Evolutionary conservation across 768 basidiomycete species (phyloP).

Genomic region (Trametes sanguinea): DNA sequence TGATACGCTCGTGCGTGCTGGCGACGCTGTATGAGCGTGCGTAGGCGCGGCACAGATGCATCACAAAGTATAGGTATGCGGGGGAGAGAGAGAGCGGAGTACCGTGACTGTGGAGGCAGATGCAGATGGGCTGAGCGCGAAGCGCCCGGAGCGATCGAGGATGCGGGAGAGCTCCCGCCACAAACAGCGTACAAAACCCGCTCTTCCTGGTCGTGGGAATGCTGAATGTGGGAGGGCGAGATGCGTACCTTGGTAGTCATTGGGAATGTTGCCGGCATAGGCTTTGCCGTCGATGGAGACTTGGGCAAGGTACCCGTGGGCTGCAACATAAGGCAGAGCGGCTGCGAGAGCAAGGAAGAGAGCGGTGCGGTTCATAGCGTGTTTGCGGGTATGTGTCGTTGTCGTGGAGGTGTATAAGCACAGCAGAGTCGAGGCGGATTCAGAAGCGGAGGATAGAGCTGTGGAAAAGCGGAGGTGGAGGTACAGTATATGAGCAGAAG

Average conservation of each 20-base stretch:
- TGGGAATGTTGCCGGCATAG: conserved; percentile 47
- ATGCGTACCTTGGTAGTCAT: conserved; percentile 35
- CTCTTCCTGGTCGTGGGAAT: too few relatives aligned
- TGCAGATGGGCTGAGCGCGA: too few relatives aligned
- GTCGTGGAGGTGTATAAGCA: background rate
- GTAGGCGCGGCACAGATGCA: too few relatives aligned
- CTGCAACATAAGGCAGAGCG: conserved; percentile 33
- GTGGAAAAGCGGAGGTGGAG: background rate
- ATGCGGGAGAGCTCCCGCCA: too few relatives aligned
- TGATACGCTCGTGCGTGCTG: too few relatives aligned
- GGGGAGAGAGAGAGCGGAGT: too few relatives aligned
- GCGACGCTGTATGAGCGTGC: too few relatives aligned
- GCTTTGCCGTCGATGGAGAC: conserved; percentile 46
- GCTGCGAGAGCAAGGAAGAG: conserved; percentile 22
- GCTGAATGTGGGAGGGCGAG: background rate
- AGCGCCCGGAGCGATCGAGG: too few relatives aligned
- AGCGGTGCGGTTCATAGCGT: conserved; percentile 12
- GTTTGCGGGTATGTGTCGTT: background rate
- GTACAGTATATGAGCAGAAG: background rate
- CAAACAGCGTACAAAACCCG: too few relatives aligned
- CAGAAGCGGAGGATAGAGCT: too few relatives aligned
- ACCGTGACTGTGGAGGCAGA: too few relatives aligned
- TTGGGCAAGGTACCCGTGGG: conserved; percentile 47
- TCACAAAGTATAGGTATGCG: too few relatives aligned
- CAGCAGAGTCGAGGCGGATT: background rate